Conservation (phyloP, 257 asterid genomes). For the Nyctanthes arbortristis region DNA sequence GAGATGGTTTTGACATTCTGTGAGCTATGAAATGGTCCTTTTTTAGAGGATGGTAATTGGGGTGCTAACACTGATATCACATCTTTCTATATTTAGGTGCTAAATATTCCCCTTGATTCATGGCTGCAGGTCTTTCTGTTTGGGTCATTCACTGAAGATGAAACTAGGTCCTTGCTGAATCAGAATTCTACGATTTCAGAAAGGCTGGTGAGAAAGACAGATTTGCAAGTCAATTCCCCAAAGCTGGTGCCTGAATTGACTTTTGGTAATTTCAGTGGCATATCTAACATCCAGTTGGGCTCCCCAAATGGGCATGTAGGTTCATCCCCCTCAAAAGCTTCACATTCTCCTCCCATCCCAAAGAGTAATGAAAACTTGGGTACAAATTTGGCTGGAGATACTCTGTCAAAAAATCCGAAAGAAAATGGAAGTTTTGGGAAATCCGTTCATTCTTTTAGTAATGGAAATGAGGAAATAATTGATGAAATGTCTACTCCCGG, state of each 20-base stretch:
- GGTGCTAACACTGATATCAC: background rate
- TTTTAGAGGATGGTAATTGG: background rate
- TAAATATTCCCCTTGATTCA: slow-evolving; percentile 20
- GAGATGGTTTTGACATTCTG: background rate
- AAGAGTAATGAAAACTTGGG: slow-evolving; percentile 28
- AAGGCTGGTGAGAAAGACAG: slow-evolving; percentile 31
- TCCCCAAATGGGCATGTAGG: slow-evolving; percentile 29
- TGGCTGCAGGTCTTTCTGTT: slow-evolving; percentile 61
- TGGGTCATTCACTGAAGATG: slow-evolving; percentile 93
- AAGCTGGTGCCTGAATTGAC: slow-evolving; percentile 38
- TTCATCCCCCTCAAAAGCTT: slow-evolving; percentile 9
- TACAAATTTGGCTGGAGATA: slow-evolving; percentile 26
- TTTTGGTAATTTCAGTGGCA: slow-evolving; percentile 50
- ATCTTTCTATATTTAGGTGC: background rate
- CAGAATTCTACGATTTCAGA: slow-evolving; percentile 29
- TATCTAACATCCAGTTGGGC: slow-evolving; percentile 28
- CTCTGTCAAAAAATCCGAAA: slow-evolving; percentile 24
- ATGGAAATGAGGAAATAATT: slow-evolving; percentile 32
- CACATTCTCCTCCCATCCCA: slow-evolving; percentile 24
- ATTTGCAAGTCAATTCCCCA: slow-evolving; percentile 29
- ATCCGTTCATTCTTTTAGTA: slow-evolving; percentile 19
- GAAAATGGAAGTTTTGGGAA: slow-evolving; percentile 52
- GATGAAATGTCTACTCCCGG: slow-evolving; percentile 31
- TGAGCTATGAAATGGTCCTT: background rate
- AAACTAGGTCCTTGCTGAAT: slow-evolving; percentile 55